A percentile compares a stretch with the other conserved stretches of the same genome.
Evolutionary conservation across 306 rosid species (phyloP).

Genomic region (Dryas alaskensis): DNA sequence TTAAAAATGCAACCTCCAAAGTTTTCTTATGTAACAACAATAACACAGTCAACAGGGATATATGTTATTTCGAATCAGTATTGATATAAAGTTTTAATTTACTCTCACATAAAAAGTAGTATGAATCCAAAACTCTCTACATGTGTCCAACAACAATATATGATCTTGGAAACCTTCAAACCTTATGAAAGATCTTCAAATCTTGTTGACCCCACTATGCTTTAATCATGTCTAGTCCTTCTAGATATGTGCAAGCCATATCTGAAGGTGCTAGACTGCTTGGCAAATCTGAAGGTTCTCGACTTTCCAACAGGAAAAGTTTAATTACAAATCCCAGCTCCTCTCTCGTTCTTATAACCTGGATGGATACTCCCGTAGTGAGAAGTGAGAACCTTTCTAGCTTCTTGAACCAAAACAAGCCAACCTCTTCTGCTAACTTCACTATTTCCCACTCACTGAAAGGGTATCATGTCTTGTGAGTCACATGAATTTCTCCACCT

Average conservation of each 20-base stretch:
- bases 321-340: background rate
- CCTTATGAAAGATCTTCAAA: background rate
- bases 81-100: too few relatives aligned
- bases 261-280: background rate
- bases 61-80: too few relatives aligned
- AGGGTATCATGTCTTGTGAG: conserved; percentile 35
- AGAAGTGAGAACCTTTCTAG: background rate
- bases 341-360: conserved; percentile 28
- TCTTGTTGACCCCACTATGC: too few relatives aligned
- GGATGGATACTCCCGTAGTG: conserved; percentile 4
- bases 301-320: conserved; percentile 28
- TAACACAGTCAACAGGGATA: too few relatives aligned
- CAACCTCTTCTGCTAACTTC: conserved; percentile 3
- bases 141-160: too few relatives aligned
- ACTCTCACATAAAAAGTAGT: too few relatives aligned
- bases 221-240: background rate
- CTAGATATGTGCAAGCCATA: background rate
- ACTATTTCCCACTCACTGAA: conserved; percentile 30
- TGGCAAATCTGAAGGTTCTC: conserved; percentile 19
- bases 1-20: too few relatives aligned
- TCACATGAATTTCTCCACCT: conserved; percentile 30
- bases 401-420: background rate
- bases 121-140: too few relatives aligned
- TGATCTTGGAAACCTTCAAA: too few relatives aligned
- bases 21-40: too few relatives aligned